Percentiles rank a stretch among this genome's conserved stretches.
These are phyloP conservation scores for Smallanthus sonchifolius DNA, from an alignment of 129 eudicot genomes.

Conservation along the genomic window DNA sequence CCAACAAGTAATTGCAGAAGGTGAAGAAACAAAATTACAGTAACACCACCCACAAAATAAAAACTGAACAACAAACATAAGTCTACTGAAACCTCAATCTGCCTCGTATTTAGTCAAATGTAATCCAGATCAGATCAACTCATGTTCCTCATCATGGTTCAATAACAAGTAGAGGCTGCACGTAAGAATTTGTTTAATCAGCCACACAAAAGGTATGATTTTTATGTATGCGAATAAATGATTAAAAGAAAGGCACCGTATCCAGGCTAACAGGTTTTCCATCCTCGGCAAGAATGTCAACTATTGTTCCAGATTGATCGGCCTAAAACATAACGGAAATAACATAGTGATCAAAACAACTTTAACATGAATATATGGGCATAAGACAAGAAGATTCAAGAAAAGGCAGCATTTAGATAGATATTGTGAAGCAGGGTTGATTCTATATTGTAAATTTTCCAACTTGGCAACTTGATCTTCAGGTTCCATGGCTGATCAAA, in stretches of 20 bases:
- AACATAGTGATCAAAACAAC: background rate
- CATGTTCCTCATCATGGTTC: slow-evolving; percentile 53
- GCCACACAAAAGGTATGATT: background rate
- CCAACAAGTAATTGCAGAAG: background rate
- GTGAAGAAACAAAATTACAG: slow-evolving; percentile 18
- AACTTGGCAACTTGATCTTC: background rate
- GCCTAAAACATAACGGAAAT: slow-evolving; percentile 41
- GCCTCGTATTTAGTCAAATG: background rate
- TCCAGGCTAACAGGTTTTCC: slow-evolving; percentile 82
- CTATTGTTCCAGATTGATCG: slow-evolving; percentile 70
- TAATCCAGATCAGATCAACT: background rate
- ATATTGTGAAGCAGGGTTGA: background rate
- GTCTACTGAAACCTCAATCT: slow-evolving; percentile 27
- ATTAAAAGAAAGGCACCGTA: slow-evolving; percentile 31
- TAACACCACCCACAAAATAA: slow-evolving; percentile 9
- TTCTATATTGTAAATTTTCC: background rate
- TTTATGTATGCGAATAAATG: background rate
- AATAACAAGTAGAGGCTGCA: slow-evolving; percentile 78
- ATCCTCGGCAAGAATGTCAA: slow-evolving; percentile 70
- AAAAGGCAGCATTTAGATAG: background rate
- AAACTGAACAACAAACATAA: slow-evolving; percentile 26
- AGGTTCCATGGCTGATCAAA: background rate
- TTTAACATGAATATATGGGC: too few relatives aligned
- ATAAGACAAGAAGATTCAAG: background rate
- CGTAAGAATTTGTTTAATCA: slow-evolving; percentile 10